These are phyloP conservation scores for Warburgia ugandensis DNA, from an alignment of 164 flowering plant species.

Conservation along the genomic window DNA sequence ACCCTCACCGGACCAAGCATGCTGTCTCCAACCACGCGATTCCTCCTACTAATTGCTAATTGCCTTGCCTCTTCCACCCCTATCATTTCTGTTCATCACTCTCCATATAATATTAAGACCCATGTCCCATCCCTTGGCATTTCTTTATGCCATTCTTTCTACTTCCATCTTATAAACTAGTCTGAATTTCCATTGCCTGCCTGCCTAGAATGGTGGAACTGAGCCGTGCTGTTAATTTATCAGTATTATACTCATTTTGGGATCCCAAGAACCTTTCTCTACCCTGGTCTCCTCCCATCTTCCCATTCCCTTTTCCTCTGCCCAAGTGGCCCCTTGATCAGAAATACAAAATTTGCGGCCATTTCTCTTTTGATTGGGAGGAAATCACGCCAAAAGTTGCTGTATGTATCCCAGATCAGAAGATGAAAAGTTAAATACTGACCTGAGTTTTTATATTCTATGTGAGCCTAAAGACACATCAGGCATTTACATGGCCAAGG, in stretches of 20 bases:
- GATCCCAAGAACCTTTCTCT: conserved; percentile 10
- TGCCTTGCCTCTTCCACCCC: conserved; percentile 13
- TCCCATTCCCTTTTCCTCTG: neutral
- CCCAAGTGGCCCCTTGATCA: no score
- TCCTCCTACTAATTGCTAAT: conserved; percentile 14
- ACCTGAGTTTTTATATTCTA: no score
- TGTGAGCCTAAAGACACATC: no score
- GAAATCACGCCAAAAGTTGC: neutral
- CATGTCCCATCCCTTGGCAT: neutral
- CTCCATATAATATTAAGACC: neutral
- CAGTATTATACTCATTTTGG: conserved; percentile 2
- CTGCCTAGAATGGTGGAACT: conserved; percentile 11
- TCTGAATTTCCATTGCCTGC: neutral
- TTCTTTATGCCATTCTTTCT: neutral
- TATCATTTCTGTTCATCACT: neutral
- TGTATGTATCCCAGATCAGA: no score
- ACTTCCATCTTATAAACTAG: neutral
- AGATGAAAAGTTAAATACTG: no score
- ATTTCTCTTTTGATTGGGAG: no score
- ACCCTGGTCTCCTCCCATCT: neutral
- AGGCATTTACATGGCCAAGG: no score
- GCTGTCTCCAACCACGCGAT: conserved; percentile 28
- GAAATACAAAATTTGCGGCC: no score
- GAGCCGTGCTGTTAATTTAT: neutral
- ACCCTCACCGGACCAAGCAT: conserved; percentile 32